Evolutionary conservation across 2,329 filamentous ascomycete species (phyloP), one percentile per base, ranked within the genome.

Genomic region (Diplodia intermedia): DNA sequence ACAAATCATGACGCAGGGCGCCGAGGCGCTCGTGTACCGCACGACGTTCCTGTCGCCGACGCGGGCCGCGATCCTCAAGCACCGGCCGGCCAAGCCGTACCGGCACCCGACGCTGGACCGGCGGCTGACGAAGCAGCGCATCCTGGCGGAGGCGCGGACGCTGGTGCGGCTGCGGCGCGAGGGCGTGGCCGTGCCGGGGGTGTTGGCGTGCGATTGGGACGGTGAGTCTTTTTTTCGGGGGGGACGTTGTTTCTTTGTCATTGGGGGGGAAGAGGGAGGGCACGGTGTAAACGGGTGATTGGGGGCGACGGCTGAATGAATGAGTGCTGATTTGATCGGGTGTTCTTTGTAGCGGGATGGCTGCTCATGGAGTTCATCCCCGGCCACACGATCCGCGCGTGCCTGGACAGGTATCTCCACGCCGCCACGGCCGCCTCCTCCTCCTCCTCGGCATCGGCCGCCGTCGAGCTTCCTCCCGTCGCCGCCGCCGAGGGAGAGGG

Each of bases 1-100:
- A 26, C 57, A 62, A 60, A 91, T 97, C 75, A 88, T 98, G 73
- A 90, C 92, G 68, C 95, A 98, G 85, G 95, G 95, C 81, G 95
- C 95, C 77, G 95, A 99, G 87, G 94, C 92, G 69, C 92, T 94
- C 71, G 88, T 99, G 76, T 98, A 96, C 87, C 90, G 89, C 79
- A 94, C 92, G 20, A 89, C 88, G 67, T 96, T 92, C 81, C 89
- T 97, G 66, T 78, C 86, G 33, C 86, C 91, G 49, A 78, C 84
- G 68, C 83, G 87, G 11, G 87, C 90, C 15, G 91, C 89, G 76
- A 92, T 94, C 0, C 88, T 98, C 70, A 99, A 99, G 82, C 89
- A 96, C 84, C 92, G 95, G 0, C 94, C 94, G 0, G 85, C 89
- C 31, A 99, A 99, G 82, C 88, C 91, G 31, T 99, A 97, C 86